Evolutionary conservation across 2,329 filamentous ascomycete genomes (phyloP).

Genomic region (Trichoderma sp.): DNA sequence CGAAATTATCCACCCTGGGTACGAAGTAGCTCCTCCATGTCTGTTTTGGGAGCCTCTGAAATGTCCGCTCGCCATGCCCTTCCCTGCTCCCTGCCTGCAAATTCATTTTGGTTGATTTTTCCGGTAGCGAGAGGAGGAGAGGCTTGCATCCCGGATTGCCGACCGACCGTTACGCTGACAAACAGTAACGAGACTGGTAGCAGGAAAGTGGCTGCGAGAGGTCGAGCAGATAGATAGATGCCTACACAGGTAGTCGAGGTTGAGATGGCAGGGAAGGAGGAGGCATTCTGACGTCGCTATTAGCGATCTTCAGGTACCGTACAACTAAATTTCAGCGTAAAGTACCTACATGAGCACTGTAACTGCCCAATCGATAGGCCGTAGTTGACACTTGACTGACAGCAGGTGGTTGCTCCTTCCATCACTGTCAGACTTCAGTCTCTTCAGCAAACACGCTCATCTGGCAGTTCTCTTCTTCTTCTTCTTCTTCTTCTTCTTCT

Average conservation of each 20-base stretch:
- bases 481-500: background rate
- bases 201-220: background rate
- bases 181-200: background rate
- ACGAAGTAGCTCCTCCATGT: constrained; percentile 11
- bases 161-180: background rate
- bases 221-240: background rate
- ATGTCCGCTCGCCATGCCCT: constrained; percentile 10
- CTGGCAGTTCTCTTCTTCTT: constrained; percentile 3
- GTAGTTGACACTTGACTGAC: background rate
- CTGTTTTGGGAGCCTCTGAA: background rate
- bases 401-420: background rate
- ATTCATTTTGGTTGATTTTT: background rate
- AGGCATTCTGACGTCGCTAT: background rate
- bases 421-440: background rate
- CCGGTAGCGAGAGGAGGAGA: background rate
- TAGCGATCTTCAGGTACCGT: background rate
- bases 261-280: background rate
- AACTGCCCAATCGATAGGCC: background rate
- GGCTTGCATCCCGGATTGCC: background rate
- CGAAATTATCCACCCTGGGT: constrained; percentile 21
- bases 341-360: background rate
- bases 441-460: constrained; percentile 4
- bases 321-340: background rate
- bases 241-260: background rate
- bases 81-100: constrained; percentile 1